Evolutionary conservation across 2,329 filamentous ascomycete species (phyloP).

Genomic region (Cadophora malorum): DNA sequence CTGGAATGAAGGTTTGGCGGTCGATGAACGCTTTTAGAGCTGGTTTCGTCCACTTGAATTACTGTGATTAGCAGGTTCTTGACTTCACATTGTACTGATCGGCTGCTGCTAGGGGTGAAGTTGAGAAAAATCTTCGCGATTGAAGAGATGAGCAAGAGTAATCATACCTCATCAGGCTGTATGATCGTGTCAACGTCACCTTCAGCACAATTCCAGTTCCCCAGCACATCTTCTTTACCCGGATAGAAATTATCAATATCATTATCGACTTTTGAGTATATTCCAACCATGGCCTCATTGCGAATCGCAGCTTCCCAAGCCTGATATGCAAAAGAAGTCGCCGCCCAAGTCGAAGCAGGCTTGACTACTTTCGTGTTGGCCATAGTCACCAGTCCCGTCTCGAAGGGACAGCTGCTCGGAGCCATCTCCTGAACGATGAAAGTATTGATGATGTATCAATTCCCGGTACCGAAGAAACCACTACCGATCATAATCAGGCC

Average conservation of each 20-base stretch:
- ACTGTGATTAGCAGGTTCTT: no score
- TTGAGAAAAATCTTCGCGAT: no score
- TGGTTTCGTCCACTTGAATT: neutral
- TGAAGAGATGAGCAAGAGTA: neutral
- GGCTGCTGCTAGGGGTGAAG: no score
- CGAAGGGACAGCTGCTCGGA: neutral
- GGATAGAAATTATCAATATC: neutral
- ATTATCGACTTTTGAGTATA: constrained; percentile 17
- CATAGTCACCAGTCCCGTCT: constrained; percentile 4
- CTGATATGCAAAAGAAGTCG: neutral
- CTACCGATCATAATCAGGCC: constrained; percentile 26
- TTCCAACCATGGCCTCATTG: neutral
- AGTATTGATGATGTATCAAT: constrained; percentile 23
- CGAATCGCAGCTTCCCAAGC: neutral
- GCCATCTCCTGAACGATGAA: constrained; percentile 8
- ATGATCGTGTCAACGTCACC: neutral
- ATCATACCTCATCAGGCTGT: neutral
- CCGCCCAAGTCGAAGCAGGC: constrained; percentile 7
- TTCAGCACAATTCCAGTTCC: no score
- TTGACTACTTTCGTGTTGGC: no score
- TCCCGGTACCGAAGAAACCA: constrained; percentile 16
- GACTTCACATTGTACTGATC: no score
- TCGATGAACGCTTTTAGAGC: constrained; percentile 1
- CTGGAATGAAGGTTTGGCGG: neutral
- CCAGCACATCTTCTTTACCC: neutral